A percentile compares a stretch with the other conserved stretches of the same genome.
These are phyloP conservation scores for Ascochyta lentis DNA, from an alignment of 2,329 filamentous ascomycete species.

Conservation along the genomic window DNA sequence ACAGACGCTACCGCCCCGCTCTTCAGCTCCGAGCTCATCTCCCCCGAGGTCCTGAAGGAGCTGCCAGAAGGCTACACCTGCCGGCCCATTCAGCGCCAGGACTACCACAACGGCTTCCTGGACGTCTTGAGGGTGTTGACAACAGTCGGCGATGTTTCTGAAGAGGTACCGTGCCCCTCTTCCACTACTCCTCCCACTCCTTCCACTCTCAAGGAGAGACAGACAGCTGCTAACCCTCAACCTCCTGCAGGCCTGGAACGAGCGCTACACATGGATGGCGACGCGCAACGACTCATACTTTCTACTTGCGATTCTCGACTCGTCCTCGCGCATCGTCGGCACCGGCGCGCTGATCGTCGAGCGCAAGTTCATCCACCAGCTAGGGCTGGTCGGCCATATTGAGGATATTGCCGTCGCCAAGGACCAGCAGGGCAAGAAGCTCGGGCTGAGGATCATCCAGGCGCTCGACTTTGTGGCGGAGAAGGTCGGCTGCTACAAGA, in stretches of 20 bases:
- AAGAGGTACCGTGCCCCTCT: constrained; percentile 56
- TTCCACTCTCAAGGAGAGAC: too few species aligned
- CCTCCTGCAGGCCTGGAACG: constrained; percentile 62
- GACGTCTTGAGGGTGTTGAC: constrained; percentile 91
- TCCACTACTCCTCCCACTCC: background rate
- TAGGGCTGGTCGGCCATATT: constrained; percentile 90
- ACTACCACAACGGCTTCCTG: constrained; percentile 84
- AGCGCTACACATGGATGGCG: constrained; percentile 83
- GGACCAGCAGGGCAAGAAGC: constrained; percentile 96
- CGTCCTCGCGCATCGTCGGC: constrained; percentile 75
- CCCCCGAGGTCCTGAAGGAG: constrained; percentile 71
- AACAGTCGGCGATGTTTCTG: constrained; percentile 84
- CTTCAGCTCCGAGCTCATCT: constrained; percentile 80
- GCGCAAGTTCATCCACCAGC: constrained; percentile 87
- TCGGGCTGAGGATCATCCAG: constrained; percentile 91
- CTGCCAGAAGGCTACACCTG: constrained; percentile 84
- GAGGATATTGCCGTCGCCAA: constrained; percentile 96
- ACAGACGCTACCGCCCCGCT: constrained; percentile 60
- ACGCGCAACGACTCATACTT: constrained; percentile 80
- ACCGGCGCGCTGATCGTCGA: constrained; percentile 91
- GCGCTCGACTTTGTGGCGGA: constrained; percentile 88
- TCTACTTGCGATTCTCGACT: constrained; percentile 83
- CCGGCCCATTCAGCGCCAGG: constrained; percentile 77
- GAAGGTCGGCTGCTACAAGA: constrained; percentile 94
- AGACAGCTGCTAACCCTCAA: too few species aligned